These are phyloP conservation scores for Aspergillus versicolor DNA, from an alignment of 2,329 filamentous ascomycete genomes.

Conservation along the genomic window DNA sequence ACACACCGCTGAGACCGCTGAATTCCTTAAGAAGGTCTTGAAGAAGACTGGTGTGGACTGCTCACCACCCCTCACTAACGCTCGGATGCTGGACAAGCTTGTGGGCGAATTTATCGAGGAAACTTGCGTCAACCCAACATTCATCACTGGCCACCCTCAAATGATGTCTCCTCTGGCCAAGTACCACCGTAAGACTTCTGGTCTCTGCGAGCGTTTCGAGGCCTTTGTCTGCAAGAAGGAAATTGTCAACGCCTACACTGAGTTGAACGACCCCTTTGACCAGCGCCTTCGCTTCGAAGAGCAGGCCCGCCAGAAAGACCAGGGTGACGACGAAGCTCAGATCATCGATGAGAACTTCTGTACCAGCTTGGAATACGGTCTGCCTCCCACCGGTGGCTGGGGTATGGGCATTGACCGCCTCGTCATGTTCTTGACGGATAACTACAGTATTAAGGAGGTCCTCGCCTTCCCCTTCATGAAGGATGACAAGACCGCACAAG, in stretches of 20 bases:
- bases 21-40: conserved; percentile 79
- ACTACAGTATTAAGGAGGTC: conserved; percentile 95
- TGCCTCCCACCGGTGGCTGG: conserved; percentile 94
- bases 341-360: conserved; percentile 95
- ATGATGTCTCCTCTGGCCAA: conserved; percentile 97
- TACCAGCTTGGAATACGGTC: conserved; percentile 80
- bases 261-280: conserved; percentile 96
- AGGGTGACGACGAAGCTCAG: conserved; percentile 97
- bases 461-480: conserved; percentile 98
- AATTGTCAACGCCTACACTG: conserved; percentile 94
- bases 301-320: conserved; percentile 91
- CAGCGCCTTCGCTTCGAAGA: conserved; percentile 90
- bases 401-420: conserved; percentile 93
- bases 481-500: conserved; percentile 63
- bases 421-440: conserved; percentile 93
- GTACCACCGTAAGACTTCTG: conserved; percentile 77
- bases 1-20: conserved; percentile 83
- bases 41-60: conserved; percentile 92
- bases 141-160: conserved; percentile 79
- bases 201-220: conserved; percentile 95
- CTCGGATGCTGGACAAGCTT: conserved; percentile 94
- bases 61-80: conserved; percentile 84
- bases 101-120: conserved; percentile 94
- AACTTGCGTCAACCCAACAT: conserved; percentile 88
- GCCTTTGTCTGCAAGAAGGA: conserved; percentile 97